Conservation (phyloP, 2,329 filamentous ascomycete genomes). For the Cladophialophora bantiana region DNA sequence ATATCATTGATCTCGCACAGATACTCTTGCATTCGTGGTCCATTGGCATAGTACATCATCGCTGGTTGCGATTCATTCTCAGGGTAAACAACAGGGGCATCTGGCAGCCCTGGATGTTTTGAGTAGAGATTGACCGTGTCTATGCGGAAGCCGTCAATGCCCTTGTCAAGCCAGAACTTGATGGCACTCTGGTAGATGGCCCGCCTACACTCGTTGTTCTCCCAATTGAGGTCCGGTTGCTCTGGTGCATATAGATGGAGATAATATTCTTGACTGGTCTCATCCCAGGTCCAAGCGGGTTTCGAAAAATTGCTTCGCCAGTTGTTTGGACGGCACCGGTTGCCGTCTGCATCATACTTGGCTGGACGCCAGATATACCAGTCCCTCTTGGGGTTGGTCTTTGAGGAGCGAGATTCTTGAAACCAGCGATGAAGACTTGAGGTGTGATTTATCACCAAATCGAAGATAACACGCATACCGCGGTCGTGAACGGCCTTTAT, state of each 20-base stretch:
- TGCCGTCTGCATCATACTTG: conserved; percentile 59
- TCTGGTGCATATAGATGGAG: conserved; percentile 73
- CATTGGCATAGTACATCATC: conserved; percentile 66
- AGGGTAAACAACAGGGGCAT: conserved; percentile 63
- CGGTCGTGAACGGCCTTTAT: conserved; percentile 63
- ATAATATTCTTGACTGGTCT: conserved; percentile 72
- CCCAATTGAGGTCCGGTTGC: conserved; percentile 82
- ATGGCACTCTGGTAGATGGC: conserved; percentile 73
- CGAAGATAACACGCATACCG: conserved; percentile 72
- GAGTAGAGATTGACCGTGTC: conserved; percentile 73
- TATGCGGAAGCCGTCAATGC: conserved; percentile 72
- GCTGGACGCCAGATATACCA: conserved; percentile 66
- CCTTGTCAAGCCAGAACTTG: conserved; percentile 75
- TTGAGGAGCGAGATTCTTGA: conserved; percentile 65
- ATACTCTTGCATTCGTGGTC: conserved; percentile 72
- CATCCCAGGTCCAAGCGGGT: conserved; percentile 66
- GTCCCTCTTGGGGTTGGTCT: conserved; percentile 65
- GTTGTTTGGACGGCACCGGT: conserved; percentile 72
- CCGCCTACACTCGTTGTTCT: conserved; percentile 66
- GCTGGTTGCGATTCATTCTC: conserved; percentile 58
- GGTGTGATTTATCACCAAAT: conserved; percentile 77
- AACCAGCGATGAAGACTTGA: conserved; percentile 74
- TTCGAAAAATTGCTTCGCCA: conserved; percentile 68
- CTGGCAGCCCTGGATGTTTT: conserved; percentile 61
- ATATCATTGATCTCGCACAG: conserved; percentile 70